Percentiles rank a stretch among this genome's conserved stretches.
Conservation (phyloP, 1,139 yeast genomes). For the Candida tetrigidarum region DNA sequence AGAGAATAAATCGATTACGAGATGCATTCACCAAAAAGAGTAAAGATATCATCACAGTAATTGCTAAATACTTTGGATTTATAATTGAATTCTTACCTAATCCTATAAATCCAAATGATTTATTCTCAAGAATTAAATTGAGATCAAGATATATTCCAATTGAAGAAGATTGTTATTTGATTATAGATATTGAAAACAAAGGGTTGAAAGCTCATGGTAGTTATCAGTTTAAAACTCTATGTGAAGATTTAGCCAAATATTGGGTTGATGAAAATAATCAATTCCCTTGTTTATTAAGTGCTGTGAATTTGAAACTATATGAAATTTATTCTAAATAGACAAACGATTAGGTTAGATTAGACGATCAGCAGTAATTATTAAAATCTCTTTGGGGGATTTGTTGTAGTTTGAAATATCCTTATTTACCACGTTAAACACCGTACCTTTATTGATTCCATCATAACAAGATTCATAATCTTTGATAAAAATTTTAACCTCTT, state of each 20-base stretch:
- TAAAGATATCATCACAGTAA: conserved; percentile 70
- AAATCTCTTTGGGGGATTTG: conserved; percentile 37
- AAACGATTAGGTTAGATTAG: conserved; percentile 2
- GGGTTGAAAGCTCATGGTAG: conserved; percentile 46
- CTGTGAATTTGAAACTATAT: conserved; percentile 69
- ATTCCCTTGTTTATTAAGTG: conserved; percentile 80
- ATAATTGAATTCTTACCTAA: conserved; percentile 69
- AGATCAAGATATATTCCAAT: conserved; percentile 54
- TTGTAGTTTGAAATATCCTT: conserved; percentile 49
- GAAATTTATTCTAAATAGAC: conserved; percentile 31
- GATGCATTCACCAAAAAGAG: conserved; percentile 73
- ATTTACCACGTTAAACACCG: conserved; percentile 53
- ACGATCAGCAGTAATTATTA: conserved; percentile 28
- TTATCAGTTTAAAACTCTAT: conserved; percentile 49
- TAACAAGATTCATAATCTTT: conserved; percentile 27
- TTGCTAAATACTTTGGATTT: conserved; percentile 74
- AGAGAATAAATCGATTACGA: conserved; percentile 61
- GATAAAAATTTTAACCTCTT: conserved; percentile 24
- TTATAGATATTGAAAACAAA: conserved; percentile 41
- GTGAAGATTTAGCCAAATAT: conserved; percentile 60
- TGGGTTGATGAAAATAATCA: conserved; percentile 77
- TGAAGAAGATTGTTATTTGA: conserved; percentile 34
- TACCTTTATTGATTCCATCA: conserved; percentile 63
- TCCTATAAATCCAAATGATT: conserved; percentile 55
- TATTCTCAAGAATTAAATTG: conserved; percentile 59